These are phyloP conservation scores for Periconia digitata DNA, from an alignment of 2,329 filamentous ascomycete genomes.

Conservation along the genomic window DNA sequence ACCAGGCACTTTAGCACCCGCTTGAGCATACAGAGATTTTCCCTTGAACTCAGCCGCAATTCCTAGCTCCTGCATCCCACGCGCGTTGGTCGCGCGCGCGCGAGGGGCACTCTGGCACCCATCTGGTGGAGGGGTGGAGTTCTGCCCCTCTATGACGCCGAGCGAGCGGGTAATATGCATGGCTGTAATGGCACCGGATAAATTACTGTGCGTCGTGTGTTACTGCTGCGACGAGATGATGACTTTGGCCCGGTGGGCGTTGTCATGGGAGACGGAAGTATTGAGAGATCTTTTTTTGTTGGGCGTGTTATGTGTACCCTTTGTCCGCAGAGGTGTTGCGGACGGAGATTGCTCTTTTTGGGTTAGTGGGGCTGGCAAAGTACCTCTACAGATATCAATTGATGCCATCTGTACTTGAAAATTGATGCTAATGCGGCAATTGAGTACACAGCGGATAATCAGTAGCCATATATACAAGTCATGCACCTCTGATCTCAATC, in stretches of 20 bases:
- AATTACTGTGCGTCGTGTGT: conserved; percentile 4
- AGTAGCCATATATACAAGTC: no score
- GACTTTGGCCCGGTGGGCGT: neutral
- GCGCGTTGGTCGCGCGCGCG: no score
- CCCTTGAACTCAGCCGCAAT: conserved; percentile 1
- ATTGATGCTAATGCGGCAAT: no score
- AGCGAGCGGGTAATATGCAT: conserved; percentile 25
- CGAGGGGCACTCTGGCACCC: no score
- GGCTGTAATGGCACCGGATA: conserved; percentile 21
- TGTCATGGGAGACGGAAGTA: neutral
- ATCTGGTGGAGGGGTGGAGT: conserved; percentile 4
- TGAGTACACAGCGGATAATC: no score
- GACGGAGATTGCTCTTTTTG: no score
- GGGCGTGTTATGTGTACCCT: no score
- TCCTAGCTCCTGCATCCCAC: neutral
- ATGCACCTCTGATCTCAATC: no score
- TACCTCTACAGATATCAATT: no score
- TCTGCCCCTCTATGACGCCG: conserved; percentile 11
- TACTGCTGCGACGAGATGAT: neutral
- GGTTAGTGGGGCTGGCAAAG: no score
- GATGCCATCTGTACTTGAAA: no score
- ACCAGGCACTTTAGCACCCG: neutral
- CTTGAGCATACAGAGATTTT: neutral
- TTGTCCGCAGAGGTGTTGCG: no score
- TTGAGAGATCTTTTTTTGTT: conserved; percentile 1